phyloP scores from a whole-genome alignment of 768 basidiomycete genomes.

The Naganishia antarctica region DNA sequence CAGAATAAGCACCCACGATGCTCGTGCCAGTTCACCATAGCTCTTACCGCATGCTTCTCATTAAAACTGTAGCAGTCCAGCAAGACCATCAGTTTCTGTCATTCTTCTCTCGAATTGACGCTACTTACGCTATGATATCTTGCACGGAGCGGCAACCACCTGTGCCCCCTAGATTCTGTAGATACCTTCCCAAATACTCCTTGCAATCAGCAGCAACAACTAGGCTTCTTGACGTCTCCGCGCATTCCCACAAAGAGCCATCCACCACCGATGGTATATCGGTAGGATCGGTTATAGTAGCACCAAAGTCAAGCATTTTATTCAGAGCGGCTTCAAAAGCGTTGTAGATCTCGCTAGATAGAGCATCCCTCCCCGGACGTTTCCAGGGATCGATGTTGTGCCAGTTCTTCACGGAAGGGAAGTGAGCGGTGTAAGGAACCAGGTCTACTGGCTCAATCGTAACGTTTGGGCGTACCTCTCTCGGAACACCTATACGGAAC shows the following conservation, averaged over 20 bases:
- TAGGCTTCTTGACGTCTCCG: constrained; percentile 13
- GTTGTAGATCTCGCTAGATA: constrained; percentile 24
- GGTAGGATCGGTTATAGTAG: constrained; percentile 24
- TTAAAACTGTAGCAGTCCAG: constrained; percentile 27
- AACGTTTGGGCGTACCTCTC: not conserved
- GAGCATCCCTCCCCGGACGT: constrained; percentile 13
- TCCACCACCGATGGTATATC: constrained; percentile 32
- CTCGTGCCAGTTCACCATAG: too few relatives aligned
- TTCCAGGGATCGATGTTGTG: constrained; percentile 32
- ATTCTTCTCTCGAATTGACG: not conserved
- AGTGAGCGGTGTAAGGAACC: not conserved
- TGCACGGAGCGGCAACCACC: constrained; percentile 29
- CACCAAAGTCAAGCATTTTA: constrained; percentile 22
- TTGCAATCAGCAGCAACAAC: constrained; percentile 33
- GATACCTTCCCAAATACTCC: constrained; percentile 25
- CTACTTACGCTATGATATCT: constrained; percentile 33
- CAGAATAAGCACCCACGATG: not conserved
- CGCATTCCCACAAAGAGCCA: constrained; percentile 26
- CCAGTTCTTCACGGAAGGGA: constrained; percentile 27
- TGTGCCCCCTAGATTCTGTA: constrained; percentile 23
- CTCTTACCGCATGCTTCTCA: constrained; percentile 23
- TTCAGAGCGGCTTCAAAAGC: constrained; percentile 23
- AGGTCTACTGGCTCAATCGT: not conserved
- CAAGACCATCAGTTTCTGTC: not conserved
- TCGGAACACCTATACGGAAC: constrained; percentile 14